Percentiles rank a stretch among this genome's conserved stretches.
These are phyloP conservation scores for Tilletiaria anomala DNA, from an alignment of 1,284 basidiomycete genomes.

Conservation along the genomic window DNA sequence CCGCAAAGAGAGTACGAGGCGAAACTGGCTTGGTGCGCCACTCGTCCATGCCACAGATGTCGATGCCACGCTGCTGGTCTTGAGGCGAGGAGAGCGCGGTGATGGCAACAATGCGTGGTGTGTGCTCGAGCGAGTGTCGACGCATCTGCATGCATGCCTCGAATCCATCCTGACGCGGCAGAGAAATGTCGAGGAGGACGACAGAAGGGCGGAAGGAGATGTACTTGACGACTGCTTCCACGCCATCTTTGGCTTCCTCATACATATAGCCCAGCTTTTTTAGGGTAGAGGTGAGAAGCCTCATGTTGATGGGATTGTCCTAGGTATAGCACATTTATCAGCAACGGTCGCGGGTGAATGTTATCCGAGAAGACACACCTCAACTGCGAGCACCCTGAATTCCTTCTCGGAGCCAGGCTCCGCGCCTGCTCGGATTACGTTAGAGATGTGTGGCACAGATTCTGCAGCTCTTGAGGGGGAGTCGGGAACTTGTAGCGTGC, in stretches of 20 bases:
- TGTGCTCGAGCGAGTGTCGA: not conserved
- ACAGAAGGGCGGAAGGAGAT: slow-evolving; percentile 14
- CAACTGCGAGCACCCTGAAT: slow-evolving; percentile 22
- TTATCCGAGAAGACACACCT: slow-evolving; percentile 1
- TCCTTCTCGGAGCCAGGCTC: slow-evolving; percentile 4
- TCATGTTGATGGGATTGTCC: slow-evolving; percentile 31
- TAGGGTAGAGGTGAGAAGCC: slow-evolving; percentile 16
- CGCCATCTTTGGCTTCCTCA: slow-evolving; percentile 20
- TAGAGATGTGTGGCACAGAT: not conserved
- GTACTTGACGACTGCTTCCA: slow-evolving; percentile 20
- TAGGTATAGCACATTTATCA: not conserved
- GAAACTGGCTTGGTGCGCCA: slow-evolving; percentile 28
- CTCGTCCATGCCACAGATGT: slow-evolving; percentile 19
- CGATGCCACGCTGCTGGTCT: slow-evolving; percentile 17
- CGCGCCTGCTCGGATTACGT: not conserved
- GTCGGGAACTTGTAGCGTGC: not conserved
- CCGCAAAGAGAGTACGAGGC: slow-evolving; percentile 2
- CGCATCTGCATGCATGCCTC: slow-evolving; percentile 23
- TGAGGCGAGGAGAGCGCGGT: slow-evolving; percentile 21
- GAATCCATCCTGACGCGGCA: slow-evolving; percentile 25
- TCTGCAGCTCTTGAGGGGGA: not conserved
- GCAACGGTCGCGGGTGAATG: not conserved
- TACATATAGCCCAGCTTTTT: slow-evolving; percentile 12
- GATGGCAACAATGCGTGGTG: slow-evolving; percentile 19
- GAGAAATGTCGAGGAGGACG: slow-evolving; percentile 25